phyloP scores from a whole-genome alignment of 345 rosid species.

The Hibiscus tridactylites region DNA sequence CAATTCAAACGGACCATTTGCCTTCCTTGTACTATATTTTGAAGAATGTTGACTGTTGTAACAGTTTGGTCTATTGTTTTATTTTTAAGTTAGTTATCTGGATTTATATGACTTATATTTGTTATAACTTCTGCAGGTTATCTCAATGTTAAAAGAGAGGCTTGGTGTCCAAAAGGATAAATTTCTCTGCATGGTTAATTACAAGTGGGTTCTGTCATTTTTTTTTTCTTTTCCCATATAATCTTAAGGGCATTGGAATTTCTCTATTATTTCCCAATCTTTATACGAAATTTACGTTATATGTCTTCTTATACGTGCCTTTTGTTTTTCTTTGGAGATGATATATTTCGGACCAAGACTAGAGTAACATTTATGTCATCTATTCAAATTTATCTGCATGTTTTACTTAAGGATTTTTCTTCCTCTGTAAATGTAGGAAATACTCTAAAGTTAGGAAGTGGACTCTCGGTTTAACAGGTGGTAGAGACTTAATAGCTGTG shows the following conservation, averaged over 20 bases:
- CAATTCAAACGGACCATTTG: neutral
- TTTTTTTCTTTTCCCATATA: neutral
- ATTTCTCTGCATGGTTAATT: slow-evolving; percentile 61
- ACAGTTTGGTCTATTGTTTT: neutral
- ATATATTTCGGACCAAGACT: neutral
- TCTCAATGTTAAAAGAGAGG: slow-evolving; percentile 73
- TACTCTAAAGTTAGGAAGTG: slow-evolving; percentile 73
- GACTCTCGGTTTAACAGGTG: slow-evolving; percentile 89
- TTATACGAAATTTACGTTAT: no score
- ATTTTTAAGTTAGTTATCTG: neutral
- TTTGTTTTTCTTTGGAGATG: neutral
- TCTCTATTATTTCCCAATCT: neutral
- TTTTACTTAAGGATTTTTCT: neutral
- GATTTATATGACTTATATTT: neutral
- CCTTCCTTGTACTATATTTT: neutral
- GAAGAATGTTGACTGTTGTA: neutral
- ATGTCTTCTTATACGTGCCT: no score
- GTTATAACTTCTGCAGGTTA: slow-evolving; percentile 45
- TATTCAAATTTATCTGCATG: neutral
- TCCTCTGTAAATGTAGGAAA: slow-evolving; percentile 41
- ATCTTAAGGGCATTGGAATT: neutral
- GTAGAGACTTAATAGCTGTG: slow-evolving; percentile 71
- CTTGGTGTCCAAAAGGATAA: slow-evolving; percentile 68
- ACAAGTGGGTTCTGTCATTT: slow-evolving; percentile 38
- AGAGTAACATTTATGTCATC: neutral